Percentiles rank a stretch among this genome's conserved stretches.
Evolutionary conservation across 1,284 basidiomycete species (phyloP).

Genomic region (Entoloma clypeatum): DNA sequence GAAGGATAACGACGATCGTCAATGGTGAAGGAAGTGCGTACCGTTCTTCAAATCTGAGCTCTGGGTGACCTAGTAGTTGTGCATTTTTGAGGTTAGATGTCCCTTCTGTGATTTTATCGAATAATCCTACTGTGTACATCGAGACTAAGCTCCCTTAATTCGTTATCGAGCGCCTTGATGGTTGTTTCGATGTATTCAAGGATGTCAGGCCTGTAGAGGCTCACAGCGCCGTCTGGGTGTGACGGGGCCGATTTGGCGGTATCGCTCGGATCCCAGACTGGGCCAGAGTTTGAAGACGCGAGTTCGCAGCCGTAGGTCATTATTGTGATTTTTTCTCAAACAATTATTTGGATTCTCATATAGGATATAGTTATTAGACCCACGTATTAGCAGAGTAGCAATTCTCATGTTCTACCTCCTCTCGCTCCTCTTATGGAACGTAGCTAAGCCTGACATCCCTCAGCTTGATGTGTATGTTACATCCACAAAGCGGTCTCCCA

Average conservation of each 20-base stretch:
- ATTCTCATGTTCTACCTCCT: too few relatives aligned
- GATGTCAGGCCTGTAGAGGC: conserved; percentile 40
- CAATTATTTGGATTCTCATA: not conserved
- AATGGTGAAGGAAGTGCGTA: conserved; percentile 25
- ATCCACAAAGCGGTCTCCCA: too few relatives aligned
- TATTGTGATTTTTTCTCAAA: not conserved
- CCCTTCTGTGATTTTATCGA: not conserved
- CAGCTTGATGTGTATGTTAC: too few relatives aligned
- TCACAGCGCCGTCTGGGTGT: conserved; percentile 22
- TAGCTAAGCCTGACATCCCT: too few relatives aligned
- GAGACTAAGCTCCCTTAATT: conserved; percentile 58
- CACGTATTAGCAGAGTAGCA: too few relatives aligned
- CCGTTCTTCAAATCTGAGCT: conserved; percentile 55
- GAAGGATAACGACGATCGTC: not conserved
- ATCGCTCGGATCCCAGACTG: conserved; percentile 35
- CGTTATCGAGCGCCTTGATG: conserved; percentile 50
- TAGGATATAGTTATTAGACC: not conserved
- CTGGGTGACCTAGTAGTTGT: conserved; percentile 49
- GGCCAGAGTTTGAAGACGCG: conserved; percentile 9
- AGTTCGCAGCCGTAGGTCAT: conserved; percentile 17
- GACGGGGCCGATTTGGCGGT: conserved; percentile 23
- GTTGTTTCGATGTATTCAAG: conserved; percentile 53
- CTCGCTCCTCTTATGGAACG: too few relatives aligned
- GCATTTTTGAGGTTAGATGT: not conserved
- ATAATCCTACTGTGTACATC: conserved; percentile 57